Evolutionary conservation across 2,329 filamentous ascomycete species (phyloP).

Genomic region (Hyphodiscus sp.): DNA sequence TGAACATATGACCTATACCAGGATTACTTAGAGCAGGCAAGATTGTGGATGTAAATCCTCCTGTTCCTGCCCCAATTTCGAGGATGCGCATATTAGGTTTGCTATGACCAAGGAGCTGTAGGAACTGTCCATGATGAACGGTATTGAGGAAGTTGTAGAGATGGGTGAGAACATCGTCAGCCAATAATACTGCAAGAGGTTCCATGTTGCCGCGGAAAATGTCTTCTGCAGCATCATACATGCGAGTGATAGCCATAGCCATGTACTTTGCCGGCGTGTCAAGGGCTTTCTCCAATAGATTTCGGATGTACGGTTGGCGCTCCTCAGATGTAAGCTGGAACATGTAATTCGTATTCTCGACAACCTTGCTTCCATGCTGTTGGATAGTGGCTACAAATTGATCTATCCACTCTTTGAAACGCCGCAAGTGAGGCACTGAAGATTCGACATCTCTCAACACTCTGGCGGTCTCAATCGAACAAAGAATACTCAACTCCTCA

Average conservation of each 20-base stretch:
- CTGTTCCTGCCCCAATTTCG: constrained; percentile 22
- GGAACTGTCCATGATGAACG: background rate
- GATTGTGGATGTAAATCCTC: constrained; percentile 7
- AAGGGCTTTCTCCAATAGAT: background rate
- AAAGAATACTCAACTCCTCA: background rate
- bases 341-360: background rate
- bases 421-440: background rate
- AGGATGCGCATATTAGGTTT: constrained; percentile 19
- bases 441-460: background rate
- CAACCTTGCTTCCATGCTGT: background rate
- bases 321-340: background rate
- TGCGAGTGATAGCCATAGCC: background rate
- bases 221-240: background rate
- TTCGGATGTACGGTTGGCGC: background rate
- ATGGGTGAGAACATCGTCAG: constrained; percentile 1
- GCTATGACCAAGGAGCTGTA: constrained; percentile 11
- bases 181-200: background rate
- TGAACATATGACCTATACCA: constrained; percentile 1
- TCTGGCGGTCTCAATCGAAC: background rate
- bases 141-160: constrained; percentile 8
- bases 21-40: constrained; percentile 3
- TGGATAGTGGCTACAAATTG: background rate
- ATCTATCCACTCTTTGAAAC: background rate
- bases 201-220: background rate
- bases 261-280: background rate